phyloP scores from a whole-genome alignment of 768 basidiomycete genomes.

The Mycena maculata region DNA sequence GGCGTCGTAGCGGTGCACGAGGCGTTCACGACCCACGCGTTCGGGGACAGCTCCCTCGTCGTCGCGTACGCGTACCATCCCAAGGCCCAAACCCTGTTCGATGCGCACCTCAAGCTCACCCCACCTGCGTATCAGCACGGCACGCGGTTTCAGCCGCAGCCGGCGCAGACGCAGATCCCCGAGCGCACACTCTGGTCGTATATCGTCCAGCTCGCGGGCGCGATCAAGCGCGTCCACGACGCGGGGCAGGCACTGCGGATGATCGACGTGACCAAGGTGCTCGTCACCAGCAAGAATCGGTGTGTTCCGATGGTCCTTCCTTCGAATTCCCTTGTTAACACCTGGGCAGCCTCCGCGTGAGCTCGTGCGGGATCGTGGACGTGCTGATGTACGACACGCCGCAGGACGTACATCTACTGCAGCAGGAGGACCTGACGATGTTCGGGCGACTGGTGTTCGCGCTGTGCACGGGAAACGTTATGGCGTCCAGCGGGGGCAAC shows the following conservation, averaged over 20 bases:
- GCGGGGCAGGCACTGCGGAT: conserved; percentile 82
- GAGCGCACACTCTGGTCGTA: conserved; percentile 94
- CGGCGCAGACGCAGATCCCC: conserved; percentile 55
- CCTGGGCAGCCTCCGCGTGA: conserved; percentile 75
- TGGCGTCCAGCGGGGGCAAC: conserved; percentile 69
- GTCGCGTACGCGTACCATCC: conserved; percentile 93
- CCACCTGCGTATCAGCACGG: conserved; percentile 45
- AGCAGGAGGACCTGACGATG: conserved; percentile 91
- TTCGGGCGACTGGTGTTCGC: conserved; percentile 88
- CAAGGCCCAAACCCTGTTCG: conserved; percentile 82
- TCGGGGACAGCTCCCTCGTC: conserved; percentile 92
- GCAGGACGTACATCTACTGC: conserved; percentile 66
- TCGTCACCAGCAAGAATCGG: conserved; percentile 93
- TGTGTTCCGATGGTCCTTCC: conserved; percentile 39
- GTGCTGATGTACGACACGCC: conserved; percentile 82
- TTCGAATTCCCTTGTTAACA: neutral
- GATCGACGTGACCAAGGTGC: conserved; percentile 87
- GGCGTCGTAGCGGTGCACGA: conserved; percentile 86
- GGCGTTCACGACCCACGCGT: conserved; percentile 94
- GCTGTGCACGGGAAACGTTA: conserved; percentile 76
- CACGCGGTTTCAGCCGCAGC: conserved; percentile 39
- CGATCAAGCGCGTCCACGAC: conserved; percentile 88
- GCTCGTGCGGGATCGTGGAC: conserved; percentile 89
- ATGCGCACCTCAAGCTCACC: conserved; percentile 77
- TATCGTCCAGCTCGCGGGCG: conserved; percentile 88